Evolutionary conservation across 108 stramenopile species (phyloP), one percentile per base, ranked within the genome.

Genomic region (Fragilaria crotonensis): DNA sequence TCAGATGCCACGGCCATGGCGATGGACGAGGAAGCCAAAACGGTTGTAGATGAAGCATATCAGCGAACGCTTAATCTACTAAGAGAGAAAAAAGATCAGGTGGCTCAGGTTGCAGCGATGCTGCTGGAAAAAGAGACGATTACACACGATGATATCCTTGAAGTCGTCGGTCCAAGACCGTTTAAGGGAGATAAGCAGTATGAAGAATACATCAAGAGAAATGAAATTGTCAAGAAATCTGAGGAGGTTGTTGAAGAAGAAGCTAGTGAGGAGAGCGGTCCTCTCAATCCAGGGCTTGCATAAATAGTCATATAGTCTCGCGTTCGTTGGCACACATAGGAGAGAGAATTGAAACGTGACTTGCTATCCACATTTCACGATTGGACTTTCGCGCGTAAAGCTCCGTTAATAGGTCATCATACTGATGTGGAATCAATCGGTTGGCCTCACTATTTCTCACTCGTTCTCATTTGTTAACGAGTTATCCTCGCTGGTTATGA

Each of bases 51-150:
- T 30, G 84, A 75, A 51, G 96, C 96, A 11, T 99, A 97, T 74
- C 27, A 77, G n/a, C 73, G 95, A 47, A 97, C 96, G 18, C 52
- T 96, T 9, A 66, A 78, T 29, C 76, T 99, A 20, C 69, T 99
- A 28, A 48, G 45, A 5, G 85, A 89, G 25, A 79, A 87, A 62
- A 95, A 96, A 56, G 72, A 76, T 23, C 77, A 94, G 53, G 85
- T 98, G 4, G 79, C 77, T 54, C 69, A 79, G 23, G 72, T 98
- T 21, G 96, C 98, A 0, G 65, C 89, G 54, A 52, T 89, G 44
- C 72, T 98, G 4, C 64, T 96, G 56, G 90, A 95, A 60, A 93
- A 96, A 70, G 98, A 99, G 73, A 99, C 98, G 7, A 95, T 99
- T 54, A 96, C 85, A 45, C 96, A 97, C 63, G 94, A 96, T 54